Evolutionary conservation across 2,329 filamentous ascomycete genomes (phyloP), one percentile per base, ranked within the genome.

Genomic region (Exophiala sp.): DNA sequence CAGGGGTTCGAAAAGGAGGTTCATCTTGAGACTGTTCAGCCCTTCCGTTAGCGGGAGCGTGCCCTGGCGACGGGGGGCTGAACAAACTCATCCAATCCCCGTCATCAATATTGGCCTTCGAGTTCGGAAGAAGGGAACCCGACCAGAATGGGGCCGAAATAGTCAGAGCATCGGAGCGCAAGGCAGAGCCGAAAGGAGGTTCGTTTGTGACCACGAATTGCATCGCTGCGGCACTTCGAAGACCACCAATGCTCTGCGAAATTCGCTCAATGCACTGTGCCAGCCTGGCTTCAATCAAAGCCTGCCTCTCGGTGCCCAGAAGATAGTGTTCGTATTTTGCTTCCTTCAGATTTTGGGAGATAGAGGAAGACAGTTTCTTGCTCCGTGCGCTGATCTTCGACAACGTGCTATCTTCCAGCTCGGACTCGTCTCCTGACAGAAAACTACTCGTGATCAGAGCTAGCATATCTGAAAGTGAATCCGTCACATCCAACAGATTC

Each of bases 261-360:
- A 97, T 76, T 40, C 81, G 82, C 65, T 95, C 88, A 62, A 97
- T 80, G 58, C 87, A 91, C 62, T 88, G 85, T 38, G 91, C 85
- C 2, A 97, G 77, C 19, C 79, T 82, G 57, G 84, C 83, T 62
- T 96, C 87, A 2, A 94, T 76, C 30, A 78, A 76, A 65, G 94
- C 94, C 55, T 91, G 78, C 48, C 77, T 78, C 65, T 95, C 90
- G 2, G 80, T 83, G 1, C 91, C 91, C 3, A 88, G 67, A 2
- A 90, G 72, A 62, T 87, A 95, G 63, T 95, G 87, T 66, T 97
- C 91, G 51, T 88, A 83, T 64, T 91, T 95, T 11, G 90, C 86
- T 66, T 97, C 91, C 56, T 81, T 80, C 10, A 95, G 73, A 53
- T 87, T 84, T 64, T 85, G 87, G 44, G 85, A 81, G 65, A 96